phyloP scores from a whole-genome alignment of 768 basidiomycete species.

The Russula earlei region DNA sequence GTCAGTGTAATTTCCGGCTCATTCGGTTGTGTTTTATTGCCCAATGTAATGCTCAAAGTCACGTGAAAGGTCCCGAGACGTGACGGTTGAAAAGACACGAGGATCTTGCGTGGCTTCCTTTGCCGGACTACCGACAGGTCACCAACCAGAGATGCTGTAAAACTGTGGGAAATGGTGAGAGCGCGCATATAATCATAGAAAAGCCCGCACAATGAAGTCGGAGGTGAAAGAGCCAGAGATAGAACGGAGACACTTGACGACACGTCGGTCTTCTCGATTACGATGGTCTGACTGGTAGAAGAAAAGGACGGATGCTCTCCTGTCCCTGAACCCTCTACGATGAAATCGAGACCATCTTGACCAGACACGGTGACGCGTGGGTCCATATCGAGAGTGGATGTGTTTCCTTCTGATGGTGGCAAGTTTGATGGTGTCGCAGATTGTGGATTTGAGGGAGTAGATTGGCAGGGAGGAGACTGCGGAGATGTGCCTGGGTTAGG shows the following conservation, averaged over 20 bases:
- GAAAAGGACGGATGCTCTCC: background rate
- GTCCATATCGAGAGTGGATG: background rate
- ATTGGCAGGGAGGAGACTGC: background rate
- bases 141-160: background rate
- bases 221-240: background rate
- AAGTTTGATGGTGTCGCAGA: background rate
- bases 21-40: background rate
- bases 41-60: background rate
- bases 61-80: background rate
- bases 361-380: conserved; percentile 3
- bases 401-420: background rate
- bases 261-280: background rate
- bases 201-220: background rate
- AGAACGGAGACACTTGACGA: background rate
- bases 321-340: background rate
- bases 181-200: background rate
- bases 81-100: background rate
- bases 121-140: background rate
- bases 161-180: background rate
- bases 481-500: no score
- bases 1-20: background rate
- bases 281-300: background rate
- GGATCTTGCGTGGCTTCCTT: background rate
- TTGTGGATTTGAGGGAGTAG: background rate
- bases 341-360: conserved; percentile 9